Base-by-base conservation (phyloP, 441 rosid species). In the Populus hybrid region DNA sequence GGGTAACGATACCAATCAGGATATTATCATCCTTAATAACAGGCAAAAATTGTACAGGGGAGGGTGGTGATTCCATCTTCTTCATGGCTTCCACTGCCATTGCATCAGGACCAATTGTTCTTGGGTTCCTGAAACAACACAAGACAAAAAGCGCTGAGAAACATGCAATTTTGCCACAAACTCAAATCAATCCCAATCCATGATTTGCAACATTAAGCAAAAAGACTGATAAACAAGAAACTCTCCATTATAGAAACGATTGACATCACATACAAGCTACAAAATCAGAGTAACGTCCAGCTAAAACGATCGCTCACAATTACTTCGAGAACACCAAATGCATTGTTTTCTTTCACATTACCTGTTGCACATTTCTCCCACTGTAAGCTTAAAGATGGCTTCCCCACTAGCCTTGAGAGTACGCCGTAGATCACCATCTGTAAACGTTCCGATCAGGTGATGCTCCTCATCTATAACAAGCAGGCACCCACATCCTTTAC, bases 51-150 rank as follows among this genome's bases (percentile, higher is more conserved):
- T 95, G 99, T 9, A 94, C 98, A 20, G 97, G 94, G 10, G 97
- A 94, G 6, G 99, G 97, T 14, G 98, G 98, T 0, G 97, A 90
- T 77, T 94, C 98, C 99, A 94, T 95, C 83, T 89, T 92, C 88
- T 87, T 86, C 99, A 95, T 94, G 29, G 98, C 99, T 79, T 92
- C 99, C 84, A 91, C 97, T 6, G 98, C 99, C 99, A 92, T 94
- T 26, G 97, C 89, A 50, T 95, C 97, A 24, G 97, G 88, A 76
- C 85, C 83, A 6, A 93, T 90, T 28, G 92, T 89, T 82, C 99
- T 94, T n/a, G 99, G 97, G 72, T 87, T 87, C 92, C 99, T 95
- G 91, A 73, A 72, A 31, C 28, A 56, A 79, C 35, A 21, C 79
- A 29, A 29, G 31, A 78, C 7, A 73, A 71, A 14, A 10, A 11